These are phyloP conservation scores for Leccinum fibrillosum DNA, from an alignment of 768 basidiomycete genomes.

Conservation along the genomic window DNA sequence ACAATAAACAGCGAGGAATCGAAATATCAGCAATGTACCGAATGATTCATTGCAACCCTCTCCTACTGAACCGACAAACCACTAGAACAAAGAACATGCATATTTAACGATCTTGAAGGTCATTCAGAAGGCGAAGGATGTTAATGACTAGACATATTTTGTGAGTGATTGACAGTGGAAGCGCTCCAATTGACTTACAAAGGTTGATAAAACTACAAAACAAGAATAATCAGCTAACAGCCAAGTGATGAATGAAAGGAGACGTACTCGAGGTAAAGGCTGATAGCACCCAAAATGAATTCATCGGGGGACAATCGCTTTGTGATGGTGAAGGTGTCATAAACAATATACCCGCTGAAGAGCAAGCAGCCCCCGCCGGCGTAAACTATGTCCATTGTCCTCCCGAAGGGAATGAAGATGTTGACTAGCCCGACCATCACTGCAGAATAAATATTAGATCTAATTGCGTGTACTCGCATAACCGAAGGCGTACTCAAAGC, in stretches of 20 bases:
- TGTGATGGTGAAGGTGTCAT: conserved; percentile 90
- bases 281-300: conserved; percentile 85
- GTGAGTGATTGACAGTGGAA: conserved; percentile 1
- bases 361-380: conserved; percentile 75
- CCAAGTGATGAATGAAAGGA: neutral
- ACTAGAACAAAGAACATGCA: neutral
- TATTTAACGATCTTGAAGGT: conserved; percentile 41
- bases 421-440: conserved; percentile 82
- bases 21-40: neutral
- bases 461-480: neutral
- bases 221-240: conserved; percentile 15
- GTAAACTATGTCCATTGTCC: conserved; percentile 77
- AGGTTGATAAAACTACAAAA: conserved; percentile 75
- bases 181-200: conserved; percentile 48
- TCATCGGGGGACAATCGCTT: conserved; percentile 89
- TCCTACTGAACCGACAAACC: neutral
- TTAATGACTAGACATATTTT: conserved; percentile 56
- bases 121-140: conserved; percentile 79
- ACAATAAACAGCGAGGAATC: conserved; percentile 4
- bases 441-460: conserved; percentile 24
- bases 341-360: conserved; percentile 89
- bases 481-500: conserved; percentile 56
- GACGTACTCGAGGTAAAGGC: conserved; percentile 90
- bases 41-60: neutral
- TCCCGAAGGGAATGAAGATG: conserved; percentile 82